Evolutionary conservation across 2,329 filamentous ascomycete genomes (phyloP), one percentile per base, ranked within the genome.

Genomic region (Sordariomycetes sp.): DNA sequence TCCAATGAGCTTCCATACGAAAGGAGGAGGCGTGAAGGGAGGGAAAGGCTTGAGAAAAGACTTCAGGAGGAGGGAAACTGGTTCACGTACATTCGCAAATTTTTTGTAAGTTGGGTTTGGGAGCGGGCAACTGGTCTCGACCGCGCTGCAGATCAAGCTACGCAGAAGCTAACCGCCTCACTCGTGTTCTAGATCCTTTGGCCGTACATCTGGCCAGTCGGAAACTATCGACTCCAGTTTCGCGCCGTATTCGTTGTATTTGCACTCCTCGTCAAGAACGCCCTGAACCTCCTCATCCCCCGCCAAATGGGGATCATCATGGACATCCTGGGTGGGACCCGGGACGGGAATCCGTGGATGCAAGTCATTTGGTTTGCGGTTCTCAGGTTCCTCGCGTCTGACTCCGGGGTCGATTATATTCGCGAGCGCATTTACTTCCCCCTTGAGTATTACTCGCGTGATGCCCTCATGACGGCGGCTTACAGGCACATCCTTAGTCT

Each of bases 301-400:
- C 80, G 87, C 22, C 88, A 94, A 65, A 81, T 92, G 35, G 90
- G 89, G 61, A 82, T 88, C 59, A 84, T 95, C 61, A 85, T 89
- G 61, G 82, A 94, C 64, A 80, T 80, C 60, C 72, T 95, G 24
- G 76, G 76, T 34, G 73, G 75, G 10, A 67, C 65, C 39, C 74
- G 77, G 50, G 69, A 74, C 51, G 73, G 68, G 58, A 76, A 72
- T 56, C 74, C 76, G 1, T 81, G 79, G 79, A 61, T 73, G 3
- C 75, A 80, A 25, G 76, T 82, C 2, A 60, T 75, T 22, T 67
- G 79, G 20, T 81, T 80, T 59, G 77, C 77, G 12, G 65, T 66
- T 8, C 69, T 82, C 34, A 75, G 76, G 56, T 67, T 82, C n/a
- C 67, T 75, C 1, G 72, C 76, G 2, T 82, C 79, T 1, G 76